A percentile compares a stretch with the other conserved stretches of the same genome.
Evolutionary conservation across 495 filamentous ascomycete species (phyloP).

Genomic region (Aspergillus kassunensis): DNA sequence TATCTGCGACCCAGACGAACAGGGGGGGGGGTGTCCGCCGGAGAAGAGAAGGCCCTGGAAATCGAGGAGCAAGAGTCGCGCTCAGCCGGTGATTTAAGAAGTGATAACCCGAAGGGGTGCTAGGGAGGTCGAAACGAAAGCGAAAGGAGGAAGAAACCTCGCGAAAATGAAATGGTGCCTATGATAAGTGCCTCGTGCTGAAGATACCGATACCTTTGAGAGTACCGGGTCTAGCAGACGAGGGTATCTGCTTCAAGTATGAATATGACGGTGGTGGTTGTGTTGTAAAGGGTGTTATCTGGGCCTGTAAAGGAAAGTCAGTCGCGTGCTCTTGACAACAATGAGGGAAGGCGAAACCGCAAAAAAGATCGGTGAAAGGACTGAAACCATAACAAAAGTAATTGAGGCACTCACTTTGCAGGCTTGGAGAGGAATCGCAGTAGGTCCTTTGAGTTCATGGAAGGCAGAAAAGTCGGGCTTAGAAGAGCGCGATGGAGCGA

Average conservation of each 20-base stretch:
- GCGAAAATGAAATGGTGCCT: slow-evolving; percentile 83
- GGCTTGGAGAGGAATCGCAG: slow-evolving; percentile 94
- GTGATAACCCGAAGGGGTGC: slow-evolving; percentile 49
- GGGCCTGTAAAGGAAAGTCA: slow-evolving; percentile 54
- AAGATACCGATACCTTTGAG: slow-evolving; percentile 81
- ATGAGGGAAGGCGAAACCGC: not conserved
- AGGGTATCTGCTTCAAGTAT: slow-evolving; percentile 57
- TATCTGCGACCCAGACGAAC: slow-evolving; percentile 83
- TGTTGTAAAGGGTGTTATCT: slow-evolving; percentile 67
- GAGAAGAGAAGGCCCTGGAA: slow-evolving; percentile 90
- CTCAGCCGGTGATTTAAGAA: slow-evolving; percentile 45
- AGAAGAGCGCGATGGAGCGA: slow-evolving; percentile 36
- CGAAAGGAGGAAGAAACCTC: slow-evolving; percentile 70
- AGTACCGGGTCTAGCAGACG: slow-evolving; percentile 93
- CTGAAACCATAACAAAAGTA: not conserved
- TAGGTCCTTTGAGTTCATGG: slow-evolving; percentile 90
- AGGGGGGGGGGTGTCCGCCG: slow-evolving; percentile 70
- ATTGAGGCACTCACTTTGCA: slow-evolving; percentile 66
- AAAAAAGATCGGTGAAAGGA: slow-evolving; percentile 12
- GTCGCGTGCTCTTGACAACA: not conserved
- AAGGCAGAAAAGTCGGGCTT: slow-evolving; percentile 43
- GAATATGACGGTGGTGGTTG: slow-evolving; percentile 12
- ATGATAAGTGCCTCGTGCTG: slow-evolving; percentile 62
- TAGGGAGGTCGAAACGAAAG: slow-evolving; percentile 86
- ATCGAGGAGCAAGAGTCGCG: slow-evolving; percentile 55